Conservation (phyloP, 2,329 filamentous ascomycete genomes). For the Hypoxylon sp. region DNA sequence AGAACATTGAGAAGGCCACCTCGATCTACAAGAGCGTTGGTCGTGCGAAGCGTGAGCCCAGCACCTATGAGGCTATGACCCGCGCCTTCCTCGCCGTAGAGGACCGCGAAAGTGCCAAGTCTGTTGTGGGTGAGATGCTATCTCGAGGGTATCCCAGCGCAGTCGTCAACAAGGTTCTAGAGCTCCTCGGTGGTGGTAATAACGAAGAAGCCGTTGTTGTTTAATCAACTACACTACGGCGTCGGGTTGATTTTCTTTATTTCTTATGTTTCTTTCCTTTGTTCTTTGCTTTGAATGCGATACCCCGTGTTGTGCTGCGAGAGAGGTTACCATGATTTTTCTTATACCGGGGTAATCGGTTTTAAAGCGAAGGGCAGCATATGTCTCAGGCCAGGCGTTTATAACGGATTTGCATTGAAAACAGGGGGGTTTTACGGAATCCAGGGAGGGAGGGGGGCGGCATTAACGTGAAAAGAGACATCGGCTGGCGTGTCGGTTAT, state of each 20-base stretch:
- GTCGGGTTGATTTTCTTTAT: slow-evolving; percentile 1
- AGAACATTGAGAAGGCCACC: slow-evolving; percentile 80
- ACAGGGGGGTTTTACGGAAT: slow-evolving; percentile 28
- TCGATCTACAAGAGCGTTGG: slow-evolving; percentile 82
- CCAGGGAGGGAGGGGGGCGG: slow-evolving; percentile 41
- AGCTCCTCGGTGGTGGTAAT: slow-evolving; percentile 75
- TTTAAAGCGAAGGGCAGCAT: slow-evolving; percentile 38
- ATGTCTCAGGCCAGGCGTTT: slow-evolving; percentile 38
- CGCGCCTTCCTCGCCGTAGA: slow-evolving; percentile 88
- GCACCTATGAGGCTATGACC: slow-evolving; percentile 99
- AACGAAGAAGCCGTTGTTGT: slow-evolving; percentile 51
- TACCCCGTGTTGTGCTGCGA: slow-evolving; percentile 46
- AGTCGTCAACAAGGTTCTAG: slow-evolving; percentile 91
- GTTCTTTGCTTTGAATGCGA: slow-evolving; percentile 45
- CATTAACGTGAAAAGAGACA: slow-evolving; percentile 34
- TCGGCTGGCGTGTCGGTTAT: slow-evolving; percentile 42
- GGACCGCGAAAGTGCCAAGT: slow-evolving; percentile 77
- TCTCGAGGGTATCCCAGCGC: slow-evolving; percentile 89
- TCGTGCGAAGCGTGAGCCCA: slow-evolving; percentile 85
- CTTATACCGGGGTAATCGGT: slow-evolving; percentile 39
- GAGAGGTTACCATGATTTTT: slow-evolving; percentile 35
- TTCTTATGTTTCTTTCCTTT: slow-evolving; percentile 41
- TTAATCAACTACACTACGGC: slow-evolving; percentile 22
- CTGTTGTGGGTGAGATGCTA: slow-evolving; percentile 88
- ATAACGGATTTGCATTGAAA: slow-evolving; percentile 36